phyloP scores from a whole-genome alignment of 345 rosid genomes.

The Hypericum perforatum region DNA sequence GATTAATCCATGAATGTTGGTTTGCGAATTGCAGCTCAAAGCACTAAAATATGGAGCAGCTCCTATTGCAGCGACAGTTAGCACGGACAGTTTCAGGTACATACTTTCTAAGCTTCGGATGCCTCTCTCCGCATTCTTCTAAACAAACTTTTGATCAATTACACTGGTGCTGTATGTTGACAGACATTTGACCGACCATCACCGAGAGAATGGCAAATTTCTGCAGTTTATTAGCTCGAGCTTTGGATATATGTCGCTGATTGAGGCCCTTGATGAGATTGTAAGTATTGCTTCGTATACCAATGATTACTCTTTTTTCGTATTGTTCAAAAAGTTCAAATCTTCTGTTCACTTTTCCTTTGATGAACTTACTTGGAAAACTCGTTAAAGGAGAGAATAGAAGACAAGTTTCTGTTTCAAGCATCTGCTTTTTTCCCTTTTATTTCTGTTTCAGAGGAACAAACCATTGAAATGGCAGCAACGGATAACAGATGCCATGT shows the following conservation, averaged over 20 bases:
- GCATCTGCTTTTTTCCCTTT: too few species aligned
- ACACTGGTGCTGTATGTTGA: background rate
- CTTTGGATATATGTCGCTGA: slow-evolving; percentile 39
- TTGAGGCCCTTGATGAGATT: slow-evolving; percentile 49
- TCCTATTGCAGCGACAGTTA: slow-evolving; percentile 33
- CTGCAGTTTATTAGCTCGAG: slow-evolving; percentile 32
- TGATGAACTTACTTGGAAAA: too few species aligned
- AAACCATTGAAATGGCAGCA: slow-evolving; percentile 36
- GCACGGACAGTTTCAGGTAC: slow-evolving; percentile 32
- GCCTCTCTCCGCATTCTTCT: background rate
- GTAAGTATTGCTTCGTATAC: slow-evolving; percentile 28
- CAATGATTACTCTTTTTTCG: too few species aligned
- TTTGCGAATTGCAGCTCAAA: slow-evolving; percentile 41
- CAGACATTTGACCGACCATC: slow-evolving; percentile 29
- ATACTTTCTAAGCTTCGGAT: background rate
- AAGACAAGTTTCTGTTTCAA: too few species aligned
- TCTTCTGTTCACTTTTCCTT: too few species aligned
- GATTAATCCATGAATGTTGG: background rate
- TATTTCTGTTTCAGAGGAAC: slow-evolving; percentile 22
- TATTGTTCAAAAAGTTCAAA: too few species aligned
- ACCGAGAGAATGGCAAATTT: slow-evolving; percentile 24
- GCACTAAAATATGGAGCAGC: slow-evolving; percentile 65
- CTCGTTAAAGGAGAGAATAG: too few species aligned
- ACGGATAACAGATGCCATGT: slow-evolving; percentile 45
- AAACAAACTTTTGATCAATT: slow-evolving; percentile 5